Percentiles rank a stretch among this genome's conserved stretches.
Conservation (phyloP, 1,284 basidiomycete species). For the Boletus semigastroideus region DNA sequence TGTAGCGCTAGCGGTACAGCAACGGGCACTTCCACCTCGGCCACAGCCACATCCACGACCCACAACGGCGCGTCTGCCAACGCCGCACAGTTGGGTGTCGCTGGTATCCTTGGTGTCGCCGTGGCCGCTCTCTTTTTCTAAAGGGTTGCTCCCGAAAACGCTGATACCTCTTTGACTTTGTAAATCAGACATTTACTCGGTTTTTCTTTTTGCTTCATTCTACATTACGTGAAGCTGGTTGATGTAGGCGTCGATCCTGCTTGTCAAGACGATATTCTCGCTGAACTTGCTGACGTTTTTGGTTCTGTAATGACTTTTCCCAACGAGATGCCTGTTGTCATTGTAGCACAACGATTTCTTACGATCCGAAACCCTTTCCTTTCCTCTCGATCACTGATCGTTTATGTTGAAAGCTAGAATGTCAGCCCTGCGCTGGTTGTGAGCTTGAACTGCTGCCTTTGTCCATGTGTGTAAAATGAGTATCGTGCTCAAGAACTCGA, state of each 20-base stretch:
- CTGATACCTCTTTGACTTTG: slow-evolving; percentile 21
- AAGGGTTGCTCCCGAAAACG: slow-evolving; percentile 10
- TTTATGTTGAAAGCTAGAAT: no score
- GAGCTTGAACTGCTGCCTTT: no score
- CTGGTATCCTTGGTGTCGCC: slow-evolving; percentile 47
- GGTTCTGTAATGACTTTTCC: slow-evolving; percentile 1
- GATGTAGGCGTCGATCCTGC: slow-evolving; percentile 1
- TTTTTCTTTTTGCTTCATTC: slow-evolving; percentile 16
- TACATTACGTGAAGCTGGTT: slow-evolving; percentile 14
- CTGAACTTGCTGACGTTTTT: background rate
- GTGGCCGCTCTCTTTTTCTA: slow-evolving; percentile 43
- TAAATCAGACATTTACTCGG: slow-evolving; percentile 12
- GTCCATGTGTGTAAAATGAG: no score
- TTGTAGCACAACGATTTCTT: slow-evolving; percentile 14
- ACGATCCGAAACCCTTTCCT: slow-evolving; percentile 3
- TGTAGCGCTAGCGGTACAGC: background rate
- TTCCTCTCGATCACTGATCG: background rate
- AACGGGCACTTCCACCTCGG: slow-evolving; percentile 11
- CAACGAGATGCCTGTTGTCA: slow-evolving; percentile 12
- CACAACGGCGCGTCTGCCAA: slow-evolving; percentile 34
- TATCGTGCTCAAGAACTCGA: no score
- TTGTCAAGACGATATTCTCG: background rate
- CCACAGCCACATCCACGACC: slow-evolving; percentile 13
- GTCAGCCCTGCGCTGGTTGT: no score
- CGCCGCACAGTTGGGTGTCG: slow-evolving; percentile 38